Percentiles rank a stretch among this genome's conserved stretches.
Evolutionary conservation across 2,329 filamentous ascomycete species (phyloP).

Genomic region (Fusarium cyanostomum): DNA sequence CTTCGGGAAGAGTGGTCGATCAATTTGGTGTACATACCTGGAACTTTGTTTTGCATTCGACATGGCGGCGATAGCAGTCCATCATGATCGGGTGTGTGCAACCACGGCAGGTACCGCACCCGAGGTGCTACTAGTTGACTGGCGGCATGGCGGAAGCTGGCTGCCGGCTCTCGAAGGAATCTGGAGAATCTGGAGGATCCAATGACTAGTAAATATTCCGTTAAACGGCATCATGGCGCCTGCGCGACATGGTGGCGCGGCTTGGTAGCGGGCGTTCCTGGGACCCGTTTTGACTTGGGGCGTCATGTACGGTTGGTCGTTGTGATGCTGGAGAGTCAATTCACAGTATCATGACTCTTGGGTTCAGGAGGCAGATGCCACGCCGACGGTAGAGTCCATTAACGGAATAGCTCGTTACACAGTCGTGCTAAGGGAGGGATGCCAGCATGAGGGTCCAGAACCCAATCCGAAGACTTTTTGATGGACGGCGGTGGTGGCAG

Average conservation of each 20-base stretch:
- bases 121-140: not conserved
- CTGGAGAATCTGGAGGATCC: not conserved
- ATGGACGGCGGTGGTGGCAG: not conserved
- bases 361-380: not conserved
- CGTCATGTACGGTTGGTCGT: constrained; percentile 3
- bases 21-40: not conserved
- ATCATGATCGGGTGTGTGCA: not conserved
- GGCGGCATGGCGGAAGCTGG: constrained; percentile 3
- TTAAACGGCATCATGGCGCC: no score
- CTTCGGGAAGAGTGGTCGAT: not conserved
- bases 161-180: no score
- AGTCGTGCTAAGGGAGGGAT: not conserved
- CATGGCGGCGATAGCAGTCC: not conserved
- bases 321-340: not conserved
- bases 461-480: not conserved
- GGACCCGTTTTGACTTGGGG: not conserved
- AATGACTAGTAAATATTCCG: not conserved
- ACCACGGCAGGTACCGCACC: constrained; percentile 5
- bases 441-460: constrained; percentile 26
- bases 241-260: no score
- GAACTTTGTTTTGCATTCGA: not conserved
- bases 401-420: not conserved
- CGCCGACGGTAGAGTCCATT: not conserved
- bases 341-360: not conserved
- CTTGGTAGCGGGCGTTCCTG: constrained; percentile 1